Evolutionary conservation across 1,284 basidiomycete species (phyloP).

Genomic region (Boletus semigastroideus): DNA sequence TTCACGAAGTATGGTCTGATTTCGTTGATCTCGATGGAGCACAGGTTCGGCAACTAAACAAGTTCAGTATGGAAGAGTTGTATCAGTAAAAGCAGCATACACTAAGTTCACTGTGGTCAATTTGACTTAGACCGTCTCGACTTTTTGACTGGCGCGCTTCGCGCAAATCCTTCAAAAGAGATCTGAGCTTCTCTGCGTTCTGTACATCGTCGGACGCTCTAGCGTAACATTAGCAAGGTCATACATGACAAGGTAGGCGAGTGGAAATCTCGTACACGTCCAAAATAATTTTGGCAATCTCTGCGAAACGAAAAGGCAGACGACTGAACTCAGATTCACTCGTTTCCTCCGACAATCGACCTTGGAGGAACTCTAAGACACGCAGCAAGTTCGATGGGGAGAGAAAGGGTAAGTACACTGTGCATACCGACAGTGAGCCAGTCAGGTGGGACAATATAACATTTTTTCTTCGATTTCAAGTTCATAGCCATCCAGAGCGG

Average conservation of each 20-base stretch:
- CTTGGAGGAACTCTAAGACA: conserved; percentile 70
- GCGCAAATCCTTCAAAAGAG: conserved; percentile 88
- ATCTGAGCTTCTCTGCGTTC: conserved; percentile 78
- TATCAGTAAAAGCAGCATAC: conserved; percentile 43
- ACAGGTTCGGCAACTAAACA: conserved; percentile 77
- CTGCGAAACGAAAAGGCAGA: conserved; percentile 84
- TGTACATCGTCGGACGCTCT: conserved; percentile 91
- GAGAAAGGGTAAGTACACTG: background rate
- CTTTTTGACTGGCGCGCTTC: conserved; percentile 95
- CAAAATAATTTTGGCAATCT: conserved; percentile 85
- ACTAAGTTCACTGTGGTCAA: conserved; percentile 78
- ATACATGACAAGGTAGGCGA: background rate
- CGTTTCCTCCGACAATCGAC: conserved; percentile 69
- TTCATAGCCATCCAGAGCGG: conserved; percentile 96
- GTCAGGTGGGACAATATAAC: conserved; percentile 83
- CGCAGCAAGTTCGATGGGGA: background rate
- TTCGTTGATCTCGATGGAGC: conserved; percentile 91
- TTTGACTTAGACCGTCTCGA: conserved; percentile 73
- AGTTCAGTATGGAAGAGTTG: conserved; percentile 3
- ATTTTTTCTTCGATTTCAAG: conserved; percentile 92
- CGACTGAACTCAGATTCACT: conserved; percentile 69
- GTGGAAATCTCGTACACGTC: conserved; percentile 64
- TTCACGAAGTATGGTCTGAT: conserved; percentile 87
- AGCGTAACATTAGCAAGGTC: conserved; percentile 1
- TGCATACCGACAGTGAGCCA: conserved; percentile 82